These are phyloP conservation scores for Fragaria ananassa DNA, from an alignment of 306 rosid species.

Conservation along the genomic window DNA sequence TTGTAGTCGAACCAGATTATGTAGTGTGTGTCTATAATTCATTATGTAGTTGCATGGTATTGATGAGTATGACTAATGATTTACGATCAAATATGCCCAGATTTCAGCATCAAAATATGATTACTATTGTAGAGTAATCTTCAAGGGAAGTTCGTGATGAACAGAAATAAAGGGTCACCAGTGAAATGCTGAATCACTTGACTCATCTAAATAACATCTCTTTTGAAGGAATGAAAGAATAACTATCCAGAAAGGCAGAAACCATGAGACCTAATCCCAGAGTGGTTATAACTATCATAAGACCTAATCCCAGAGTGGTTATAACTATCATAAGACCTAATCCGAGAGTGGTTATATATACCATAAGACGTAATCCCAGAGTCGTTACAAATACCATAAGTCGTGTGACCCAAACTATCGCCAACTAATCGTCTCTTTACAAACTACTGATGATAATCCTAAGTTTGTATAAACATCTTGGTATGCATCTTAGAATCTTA, in stretches of 20 bases:
- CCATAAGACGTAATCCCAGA: neutral
- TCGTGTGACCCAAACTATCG: neutral
- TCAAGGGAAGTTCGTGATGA: no score
- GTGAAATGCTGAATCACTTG: neutral
- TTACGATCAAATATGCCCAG: neutral
- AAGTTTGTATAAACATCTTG: neutral
- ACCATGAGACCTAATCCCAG: neutral
- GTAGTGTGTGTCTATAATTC: neutral
- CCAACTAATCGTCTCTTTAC: neutral
- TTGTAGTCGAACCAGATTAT: neutral
- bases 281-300: neutral
- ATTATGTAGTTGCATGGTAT: constrained; percentile 13
- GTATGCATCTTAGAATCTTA: neutral
- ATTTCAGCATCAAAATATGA: neutral
- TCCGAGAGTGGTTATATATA: neutral
- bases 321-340: neutral
- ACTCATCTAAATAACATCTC: neutral
- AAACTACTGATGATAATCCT: neutral
- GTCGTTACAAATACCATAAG: neutral
- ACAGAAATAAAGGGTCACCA: neutral
- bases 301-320: neutral
- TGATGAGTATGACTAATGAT: neutral
- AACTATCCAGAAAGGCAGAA: neutral
- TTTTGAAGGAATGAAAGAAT: neutral
- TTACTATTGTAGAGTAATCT: neutral